phyloP scores from a whole-genome alignment of 2,329 filamentous ascomycete species.

The Penicillium olsonii region DNA sequence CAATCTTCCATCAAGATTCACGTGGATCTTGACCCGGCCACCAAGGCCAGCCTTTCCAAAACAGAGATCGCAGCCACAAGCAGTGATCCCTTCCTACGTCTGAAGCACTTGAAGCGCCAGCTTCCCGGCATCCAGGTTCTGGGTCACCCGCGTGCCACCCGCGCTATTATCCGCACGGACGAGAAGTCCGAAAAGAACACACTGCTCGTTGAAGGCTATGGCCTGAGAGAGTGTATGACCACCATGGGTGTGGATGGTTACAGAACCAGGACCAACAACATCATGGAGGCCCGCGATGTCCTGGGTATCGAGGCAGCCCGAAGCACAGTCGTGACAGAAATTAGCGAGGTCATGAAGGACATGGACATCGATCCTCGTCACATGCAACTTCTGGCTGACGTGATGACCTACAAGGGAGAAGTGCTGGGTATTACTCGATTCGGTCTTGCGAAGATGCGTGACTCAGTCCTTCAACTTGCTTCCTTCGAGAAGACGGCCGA shows the following conservation, averaged over 20 bases:
- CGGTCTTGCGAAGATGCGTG: conserved; percentile 93
- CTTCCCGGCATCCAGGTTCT: conserved; percentile 84
- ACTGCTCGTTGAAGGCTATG: conserved; percentile 89
- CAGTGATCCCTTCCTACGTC: conserved; percentile 55
- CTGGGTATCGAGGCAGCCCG: conserved; percentile 95
- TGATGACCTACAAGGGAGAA: conserved; percentile 99
- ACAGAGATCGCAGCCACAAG: conserved; percentile 47
- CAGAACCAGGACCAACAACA: conserved; percentile 74
- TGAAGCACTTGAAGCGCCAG: conserved; percentile 81
- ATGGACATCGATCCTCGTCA: conserved; percentile 98
- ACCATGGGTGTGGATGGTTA: conserved; percentile 87
- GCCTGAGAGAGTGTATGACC: conserved; percentile 83
- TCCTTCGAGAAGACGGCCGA: conserved; percentile 98
- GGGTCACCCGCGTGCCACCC: conserved; percentile 80
- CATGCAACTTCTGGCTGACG: conserved; percentile 95
- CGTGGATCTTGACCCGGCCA: conserved; percentile 53
- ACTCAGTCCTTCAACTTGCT: conserved; percentile 88
- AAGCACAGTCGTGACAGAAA: conserved; percentile 84
- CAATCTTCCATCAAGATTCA: conserved; percentile 68
- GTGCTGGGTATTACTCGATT: conserved; percentile 96
- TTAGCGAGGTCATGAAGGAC: conserved; percentile 81
- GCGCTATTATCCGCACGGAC: conserved; percentile 85
- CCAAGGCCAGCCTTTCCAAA: conserved; percentile 39
- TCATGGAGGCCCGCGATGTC: conserved; percentile 85
- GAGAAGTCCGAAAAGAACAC: conserved; percentile 70